These are phyloP conservation scores for Lecanicillium sp. DNA, from an alignment of 2,329 filamentous ascomycete species.

Conservation along the genomic window DNA sequence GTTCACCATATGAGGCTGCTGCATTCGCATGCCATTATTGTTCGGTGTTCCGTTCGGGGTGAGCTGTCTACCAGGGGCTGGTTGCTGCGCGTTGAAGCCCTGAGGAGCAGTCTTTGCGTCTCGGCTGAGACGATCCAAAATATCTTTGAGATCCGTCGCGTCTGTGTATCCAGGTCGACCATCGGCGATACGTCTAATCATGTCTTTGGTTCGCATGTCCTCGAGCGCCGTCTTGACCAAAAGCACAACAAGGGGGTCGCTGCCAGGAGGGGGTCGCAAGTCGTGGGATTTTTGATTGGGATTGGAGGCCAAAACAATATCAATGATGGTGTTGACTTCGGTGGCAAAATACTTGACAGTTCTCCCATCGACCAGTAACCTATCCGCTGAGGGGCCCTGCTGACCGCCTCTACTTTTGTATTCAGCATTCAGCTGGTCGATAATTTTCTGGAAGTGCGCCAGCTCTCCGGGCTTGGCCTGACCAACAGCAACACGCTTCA, in stretches of 20 bases:
- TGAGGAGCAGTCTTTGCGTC: conserved; percentile 33
- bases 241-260: conserved; percentile 50
- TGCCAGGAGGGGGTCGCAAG: conserved; percentile 46
- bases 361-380: conserved; percentile 47
- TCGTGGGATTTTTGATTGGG: conserved; percentile 49
- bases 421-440: conserved; percentile 66
- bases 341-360: conserved; percentile 56
- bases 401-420: conserved; percentile 46
- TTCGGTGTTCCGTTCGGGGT: conserved; percentile 28
- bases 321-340: conserved; percentile 51
- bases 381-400: conserved; percentile 48
- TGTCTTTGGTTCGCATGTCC: conserved; percentile 40
- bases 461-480: conserved; percentile 66
- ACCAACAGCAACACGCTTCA: conserved; percentile 77
- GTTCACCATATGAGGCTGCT: conserved; percentile 14
- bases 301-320: conserved; percentile 54
- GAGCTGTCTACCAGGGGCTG: conserved; percentile 19
- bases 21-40: conserved; percentile 21
- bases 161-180: conserved; percentile 46
- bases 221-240: conserved; percentile 54
- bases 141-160: conserved; percentile 46
- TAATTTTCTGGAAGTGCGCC: conserved; percentile 71
- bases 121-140: conserved; percentile 43
- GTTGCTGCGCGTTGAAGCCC: conserved; percentile 24
- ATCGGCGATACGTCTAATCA: conserved; percentile 49